Percentiles rank a stretch among this genome's conserved stretches.
Conservation (phyloP, 2,329 filamentous ascomycete genomes). For the Colletotrichum sp. region DNA sequence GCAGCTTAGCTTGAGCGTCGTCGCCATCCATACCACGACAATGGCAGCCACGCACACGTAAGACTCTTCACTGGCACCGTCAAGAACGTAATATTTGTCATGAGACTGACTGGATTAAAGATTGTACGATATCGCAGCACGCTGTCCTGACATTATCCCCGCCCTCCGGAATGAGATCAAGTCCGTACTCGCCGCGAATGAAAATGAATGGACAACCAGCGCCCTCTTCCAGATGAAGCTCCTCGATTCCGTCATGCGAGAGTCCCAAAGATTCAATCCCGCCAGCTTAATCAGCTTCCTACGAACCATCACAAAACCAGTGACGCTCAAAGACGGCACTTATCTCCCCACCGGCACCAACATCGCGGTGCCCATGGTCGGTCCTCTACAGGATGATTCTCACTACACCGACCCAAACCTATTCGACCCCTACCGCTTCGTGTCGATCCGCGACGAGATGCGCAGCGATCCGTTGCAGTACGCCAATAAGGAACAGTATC, state of each 20-base stretch:
- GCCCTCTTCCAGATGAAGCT: constrained; percentile 54
- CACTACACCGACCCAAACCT: constrained; percentile 35
- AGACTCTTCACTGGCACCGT: no score
- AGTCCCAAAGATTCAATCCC: constrained; percentile 37
- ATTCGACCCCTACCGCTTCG: neutral
- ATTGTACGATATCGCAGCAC: neutral
- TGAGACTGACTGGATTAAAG: neutral
- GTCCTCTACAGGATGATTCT: constrained; percentile 38
- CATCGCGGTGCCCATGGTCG: constrained; percentile 45
- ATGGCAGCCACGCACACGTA: neutral
- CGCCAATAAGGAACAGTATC: constrained; percentile 13
- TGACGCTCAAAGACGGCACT: constrained; percentile 59
- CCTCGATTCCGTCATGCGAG: constrained; percentile 44
- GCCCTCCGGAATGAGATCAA: neutral
- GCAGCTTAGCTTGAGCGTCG: constrained; percentile 49
- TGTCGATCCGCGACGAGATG: neutral
- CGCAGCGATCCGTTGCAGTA: neutral
- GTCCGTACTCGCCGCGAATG: neutral
- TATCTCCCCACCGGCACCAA: constrained; percentile 47
- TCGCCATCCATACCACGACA: constrained; percentile 56
- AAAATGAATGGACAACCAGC: constrained; percentile 45
- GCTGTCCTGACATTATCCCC: neutral
- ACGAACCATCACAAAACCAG: constrained; percentile 53
- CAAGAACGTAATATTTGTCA: no score
- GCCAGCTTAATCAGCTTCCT: constrained; percentile 42